Evolutionary conservation across 331 rosid species (phyloP), one percentile per base, ranked within the genome.

Genomic region (Pyracantha coccinea): DNA sequence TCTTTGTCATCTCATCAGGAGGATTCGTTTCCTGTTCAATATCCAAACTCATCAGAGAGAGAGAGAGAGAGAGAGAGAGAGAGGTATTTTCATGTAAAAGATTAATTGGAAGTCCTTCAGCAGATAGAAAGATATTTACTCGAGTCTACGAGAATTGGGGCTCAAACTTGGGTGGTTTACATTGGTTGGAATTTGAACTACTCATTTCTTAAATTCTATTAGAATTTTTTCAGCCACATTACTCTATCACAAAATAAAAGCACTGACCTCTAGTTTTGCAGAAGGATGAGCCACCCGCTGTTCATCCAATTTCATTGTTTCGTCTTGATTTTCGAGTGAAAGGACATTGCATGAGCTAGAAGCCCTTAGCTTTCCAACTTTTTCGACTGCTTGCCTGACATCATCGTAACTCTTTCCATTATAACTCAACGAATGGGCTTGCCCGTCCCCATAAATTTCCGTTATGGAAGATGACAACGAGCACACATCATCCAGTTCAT

Each of bases 401-500:
- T 78, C 77, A 52, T 69, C 79, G 16, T 68, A 78, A 24, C 71
- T 68, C 66, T 73, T 76, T 16, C 75, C 66, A 35, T 76, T 77
- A 66, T 14, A 66, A 27, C 54, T 59, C 74, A 5, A 31, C 8
- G 66, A 68, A 71, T 73, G 57, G 72, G 71, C 24, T 47, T 28
- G 57, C n/a, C 28, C 29, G 29, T 27, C 69, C 41, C 69, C 60
- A 3, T 61, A 28, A 15, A 72, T 23, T 24, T 59, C 68, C 2
- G 55, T 55, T 27, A 72, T 17, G 0, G 58, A 17, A 61, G 69
- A 73, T 27, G 87, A 73, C 77, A 80, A 66, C 11, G 89, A 80
- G 59, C 80, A 76, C 7, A 53, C 33, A 73, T 83, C 83, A 61
- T 87, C 81, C 38, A 82, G 89, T 71, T 81, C 89, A 65, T 74